phyloP scores from a whole-genome alignment of 371 early-diverging fungal genomes.

The Lichtheimia hyalospora region DNA sequence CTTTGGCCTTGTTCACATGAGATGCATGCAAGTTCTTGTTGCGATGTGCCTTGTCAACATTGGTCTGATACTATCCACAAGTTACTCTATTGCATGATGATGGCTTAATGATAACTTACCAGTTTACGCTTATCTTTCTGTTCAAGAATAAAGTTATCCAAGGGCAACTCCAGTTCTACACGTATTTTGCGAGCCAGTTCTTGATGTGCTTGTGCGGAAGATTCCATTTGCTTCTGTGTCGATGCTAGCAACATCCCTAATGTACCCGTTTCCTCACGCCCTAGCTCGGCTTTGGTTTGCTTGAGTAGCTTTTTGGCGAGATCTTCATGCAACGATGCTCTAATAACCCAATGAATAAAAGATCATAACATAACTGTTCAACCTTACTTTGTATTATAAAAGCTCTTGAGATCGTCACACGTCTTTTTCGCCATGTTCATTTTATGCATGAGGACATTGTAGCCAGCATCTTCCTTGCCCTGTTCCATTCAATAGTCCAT shows the following conservation, averaged over 20 bases:
- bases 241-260: conserved; percentile 67
- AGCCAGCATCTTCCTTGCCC: conserved; percentile 88
- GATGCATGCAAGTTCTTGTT: conserved; percentile 51
- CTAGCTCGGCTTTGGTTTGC: conserved; percentile 72
- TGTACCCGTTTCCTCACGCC: conserved; percentile 84
- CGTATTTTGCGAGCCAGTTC: conserved; percentile 80
- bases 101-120: conserved; percentile 21
- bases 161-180: conserved; percentile 70
- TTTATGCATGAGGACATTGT: conserved; percentile 75
- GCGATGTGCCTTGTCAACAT: conserved; percentile 55
- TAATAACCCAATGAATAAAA: conserved; percentile 10
- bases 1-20: conserved; percentile 41
- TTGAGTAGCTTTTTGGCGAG: conserved; percentile 80
- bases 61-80: conserved; percentile 29
- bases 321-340: conserved; percentile 86
- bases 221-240: conserved; percentile 79
- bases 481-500: conserved; percentile 17
- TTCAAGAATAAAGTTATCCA: conserved; percentile 74
- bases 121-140: conserved; percentile 79
- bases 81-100: neutral
- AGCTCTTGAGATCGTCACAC: conserved; percentile 69
- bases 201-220: conserved; percentile 71
- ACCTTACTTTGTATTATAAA: conserved; percentile 32
- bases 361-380: neutral
- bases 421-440: conserved; percentile 87